phyloP scores from a whole-genome alignment of 78 protist genomes.

The Speleostelium caveatum region DNA sequence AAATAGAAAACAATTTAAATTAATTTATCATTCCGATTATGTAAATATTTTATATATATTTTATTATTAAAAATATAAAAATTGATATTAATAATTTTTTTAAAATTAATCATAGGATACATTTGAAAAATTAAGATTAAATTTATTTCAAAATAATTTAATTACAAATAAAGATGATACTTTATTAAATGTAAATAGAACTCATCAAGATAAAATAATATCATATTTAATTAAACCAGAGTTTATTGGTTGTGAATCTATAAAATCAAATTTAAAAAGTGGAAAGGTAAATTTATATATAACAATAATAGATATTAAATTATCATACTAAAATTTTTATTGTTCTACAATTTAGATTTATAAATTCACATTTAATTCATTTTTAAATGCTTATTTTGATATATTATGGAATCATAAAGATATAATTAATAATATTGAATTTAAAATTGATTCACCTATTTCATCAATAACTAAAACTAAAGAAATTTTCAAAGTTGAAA shows the following conservation, averaged over 20 bases:
- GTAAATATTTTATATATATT: neutral
- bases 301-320: too few species aligned
- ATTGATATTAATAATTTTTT: neutral
- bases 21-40: slow-evolving; percentile 4
- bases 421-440: neutral
- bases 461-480: too few species aligned
- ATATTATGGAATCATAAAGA: slow-evolving; percentile 11
- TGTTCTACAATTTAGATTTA: too few species aligned
- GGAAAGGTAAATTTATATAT: neutral
- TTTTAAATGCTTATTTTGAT: slow-evolving; percentile 1
- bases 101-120: neutral
- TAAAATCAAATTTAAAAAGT: neutral
- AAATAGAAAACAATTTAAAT: too few species aligned
- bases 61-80: neutral
- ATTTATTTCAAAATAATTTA: neutral
- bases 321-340: too few species aligned
- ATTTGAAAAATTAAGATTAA: neutral
- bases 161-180: neutral
- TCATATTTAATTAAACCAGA: neutral
- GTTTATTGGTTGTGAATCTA: slow-evolving; percentile 26
- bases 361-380: neutral
- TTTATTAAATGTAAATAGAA: neutral
- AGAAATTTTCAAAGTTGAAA: too few species aligned
- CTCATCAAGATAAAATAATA: neutral
- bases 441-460: slow-evolving; percentile 19